Base-by-base conservation (phyloP, 352 stramenopile genomes). In the Pythium aphanidermatum region DNA sequence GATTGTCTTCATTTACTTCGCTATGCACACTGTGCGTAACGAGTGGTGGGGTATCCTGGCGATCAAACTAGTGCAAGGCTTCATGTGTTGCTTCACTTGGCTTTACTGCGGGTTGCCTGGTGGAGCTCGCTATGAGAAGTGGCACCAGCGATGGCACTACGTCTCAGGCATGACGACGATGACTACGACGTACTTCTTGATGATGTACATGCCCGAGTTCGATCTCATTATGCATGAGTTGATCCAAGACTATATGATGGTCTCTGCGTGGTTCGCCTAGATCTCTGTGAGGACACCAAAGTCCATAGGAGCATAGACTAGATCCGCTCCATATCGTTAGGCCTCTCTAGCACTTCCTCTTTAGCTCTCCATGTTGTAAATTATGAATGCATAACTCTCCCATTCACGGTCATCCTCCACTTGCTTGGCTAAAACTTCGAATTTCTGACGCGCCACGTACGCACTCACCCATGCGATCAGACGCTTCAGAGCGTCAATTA, bases 61-160 rank as follows among this genome's bases (percentile, higher is more conserved):
- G 17, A 60, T 87, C 57, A 87, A 87, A 63, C 24, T 72, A 33
- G 43, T 70, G 20, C 66, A 85, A 28, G 74, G 58, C 14, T 16
- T 61, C 35, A 50, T 85, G 24, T 88, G 76, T 56, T 42, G 52
- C 39, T 91, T 91, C 61, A 87, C 76, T 45, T 89, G 74, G 75
- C 59, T 91, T 41, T 91, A 91, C 65, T 91, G 79, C 47, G 79
- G 76, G 2, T 60, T 91, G 37, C 79, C 79, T 2, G 79, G 79
- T 42, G 74, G 73, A 38, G 59, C 61, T 32, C 75, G 76, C 37
- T 91, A 91, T 59, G 79, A 91, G 16, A 70, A 70, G 46, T 91
- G 79, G 79, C 79, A 91, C 67, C 65, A 79, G 45, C 70, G 68
- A 32, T 91, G 79, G 79, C 79, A 91, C 60, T 91, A 87, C 64